These are phyloP conservation scores for Apiospora marii DNA, from an alignment of 2,329 filamentous ascomycete species.

Conservation along the genomic window DNA sequence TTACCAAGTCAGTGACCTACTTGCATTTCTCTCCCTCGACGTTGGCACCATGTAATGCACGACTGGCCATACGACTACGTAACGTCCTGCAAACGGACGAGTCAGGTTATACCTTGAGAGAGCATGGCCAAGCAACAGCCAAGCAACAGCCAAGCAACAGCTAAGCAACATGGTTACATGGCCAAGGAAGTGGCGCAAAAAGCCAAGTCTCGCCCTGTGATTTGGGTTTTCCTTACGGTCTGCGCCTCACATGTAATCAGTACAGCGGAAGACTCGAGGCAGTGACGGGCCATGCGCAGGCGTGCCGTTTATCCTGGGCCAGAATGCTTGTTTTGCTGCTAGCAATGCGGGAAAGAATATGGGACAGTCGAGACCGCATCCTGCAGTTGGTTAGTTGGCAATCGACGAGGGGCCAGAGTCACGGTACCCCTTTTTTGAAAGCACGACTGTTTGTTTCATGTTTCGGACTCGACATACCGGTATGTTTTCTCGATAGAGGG, in stretches of 20 bases:
- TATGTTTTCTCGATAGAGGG: constrained; percentile 3
- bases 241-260: not conserved
- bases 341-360: not conserved
- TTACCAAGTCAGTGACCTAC: constrained; percentile 21
- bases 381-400: not conserved
- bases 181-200: constrained; percentile 16
- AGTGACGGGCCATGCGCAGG: not conserved
- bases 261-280: not conserved
- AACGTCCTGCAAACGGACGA: not conserved
- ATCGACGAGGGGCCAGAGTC: not conserved
- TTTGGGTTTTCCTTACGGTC: not conserved
- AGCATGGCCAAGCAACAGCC: constrained; percentile 4
- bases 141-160: constrained; percentile 14
- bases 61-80: not conserved
- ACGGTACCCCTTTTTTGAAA: not conserved
- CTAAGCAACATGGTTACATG: not conserved
- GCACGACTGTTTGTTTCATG: not conserved
- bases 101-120: not conserved
- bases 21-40: not conserved
- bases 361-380: constrained; percentile 5
- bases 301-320: not conserved
- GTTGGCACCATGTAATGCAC: not conserved
- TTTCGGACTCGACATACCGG: not conserved
- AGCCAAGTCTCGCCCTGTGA: constrained; percentile 10
- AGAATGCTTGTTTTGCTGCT: not conserved